Evolutionary conservation across 345 rosid species (phyloP).

Genomic region (Sonneratia caseolaris): DNA sequence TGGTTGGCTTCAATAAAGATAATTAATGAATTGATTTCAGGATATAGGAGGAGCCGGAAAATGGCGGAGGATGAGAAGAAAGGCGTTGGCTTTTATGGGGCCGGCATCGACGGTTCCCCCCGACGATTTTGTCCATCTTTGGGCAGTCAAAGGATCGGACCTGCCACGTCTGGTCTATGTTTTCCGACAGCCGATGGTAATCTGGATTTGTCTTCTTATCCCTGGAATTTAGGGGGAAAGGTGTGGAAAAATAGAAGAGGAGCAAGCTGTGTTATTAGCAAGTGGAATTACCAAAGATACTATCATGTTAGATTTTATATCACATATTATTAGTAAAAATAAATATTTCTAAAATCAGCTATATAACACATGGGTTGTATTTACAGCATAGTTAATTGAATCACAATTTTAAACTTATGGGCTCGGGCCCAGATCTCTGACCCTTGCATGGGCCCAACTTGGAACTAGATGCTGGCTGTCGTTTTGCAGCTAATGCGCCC

Average conservation of each 20-base stretch:
- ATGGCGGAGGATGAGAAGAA: neutral
- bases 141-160: neutral
- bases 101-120: neutral
- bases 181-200: neutral
- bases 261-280: neutral
- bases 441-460: neutral
- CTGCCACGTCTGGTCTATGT: neutral
- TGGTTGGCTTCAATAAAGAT: neutral
- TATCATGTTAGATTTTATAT: too few relatives aligned
- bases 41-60: neutral
- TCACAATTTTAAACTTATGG: too few relatives aligned
- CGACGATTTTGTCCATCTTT: neutral
- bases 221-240: neutral
- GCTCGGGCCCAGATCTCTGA: too few relatives aligned
- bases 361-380: too few relatives aligned
- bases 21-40: neutral
- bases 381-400: too few relatives aligned
- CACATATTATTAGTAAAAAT: too few relatives aligned
- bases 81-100: neutral
- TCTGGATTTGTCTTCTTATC: neutral
- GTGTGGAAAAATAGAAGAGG: neutral
- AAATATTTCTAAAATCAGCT: too few relatives aligned
- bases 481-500: too few relatives aligned
- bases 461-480: neutral
- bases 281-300: neutral